Evolutionary conservation across 2,329 filamentous ascomycete species (phyloP).

Genomic region (Sarocladium kiliense): DNA sequence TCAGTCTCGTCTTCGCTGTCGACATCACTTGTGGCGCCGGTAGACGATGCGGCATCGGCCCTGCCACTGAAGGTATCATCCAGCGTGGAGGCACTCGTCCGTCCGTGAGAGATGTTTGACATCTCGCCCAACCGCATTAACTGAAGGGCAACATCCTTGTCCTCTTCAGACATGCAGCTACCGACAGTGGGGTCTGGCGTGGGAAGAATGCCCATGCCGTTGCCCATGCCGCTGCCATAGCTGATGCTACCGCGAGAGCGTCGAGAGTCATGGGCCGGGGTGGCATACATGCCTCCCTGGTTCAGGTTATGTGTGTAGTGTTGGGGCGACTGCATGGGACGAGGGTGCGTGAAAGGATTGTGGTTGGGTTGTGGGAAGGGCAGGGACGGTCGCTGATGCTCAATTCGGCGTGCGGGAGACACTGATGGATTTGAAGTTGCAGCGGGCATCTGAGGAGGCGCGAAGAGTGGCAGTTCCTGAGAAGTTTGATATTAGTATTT

Average conservation of each 20-base stretch:
- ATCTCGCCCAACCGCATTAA: slow-evolving; percentile 93
- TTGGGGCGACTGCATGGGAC: slow-evolving; percentile 78
- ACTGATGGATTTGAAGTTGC: slow-evolving; percentile 96
- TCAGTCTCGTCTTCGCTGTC: slow-evolving; percentile 64
- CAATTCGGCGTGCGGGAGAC: slow-evolving; percentile 79
- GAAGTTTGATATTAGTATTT: slow-evolving; percentile 9
- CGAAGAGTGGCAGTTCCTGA: slow-evolving; percentile 93
- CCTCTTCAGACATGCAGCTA: slow-evolving; percentile 94
- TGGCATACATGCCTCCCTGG: slow-evolving; percentile 55
- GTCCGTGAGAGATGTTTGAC: slow-evolving; percentile 82
- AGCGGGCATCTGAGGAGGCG: slow-evolving; percentile 87
- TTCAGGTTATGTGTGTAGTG: slow-evolving; percentile 52
- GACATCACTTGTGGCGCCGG: slow-evolving; percentile 75
- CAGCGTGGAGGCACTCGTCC: slow-evolving; percentile 86
- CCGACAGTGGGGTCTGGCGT: slow-evolving; percentile 97
- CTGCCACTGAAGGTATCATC: slow-evolving; percentile 91
- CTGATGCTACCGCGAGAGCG: slow-evolving; percentile 61
- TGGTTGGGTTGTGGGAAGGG: slow-evolving; percentile 73
- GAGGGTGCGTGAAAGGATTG: slow-evolving; percentile 73
- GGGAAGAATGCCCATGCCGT: slow-evolving; percentile 59
- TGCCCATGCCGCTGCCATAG: slow-evolving; percentile 30
- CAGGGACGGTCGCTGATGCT: slow-evolving; percentile 65
- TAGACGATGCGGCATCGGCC: slow-evolving; percentile 79
- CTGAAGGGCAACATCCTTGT: slow-evolving; percentile 89
- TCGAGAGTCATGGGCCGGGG: slow-evolving; percentile 59